phyloP scores from a whole-genome alignment of 345 rosid species.

The Linum trigynum region DNA sequence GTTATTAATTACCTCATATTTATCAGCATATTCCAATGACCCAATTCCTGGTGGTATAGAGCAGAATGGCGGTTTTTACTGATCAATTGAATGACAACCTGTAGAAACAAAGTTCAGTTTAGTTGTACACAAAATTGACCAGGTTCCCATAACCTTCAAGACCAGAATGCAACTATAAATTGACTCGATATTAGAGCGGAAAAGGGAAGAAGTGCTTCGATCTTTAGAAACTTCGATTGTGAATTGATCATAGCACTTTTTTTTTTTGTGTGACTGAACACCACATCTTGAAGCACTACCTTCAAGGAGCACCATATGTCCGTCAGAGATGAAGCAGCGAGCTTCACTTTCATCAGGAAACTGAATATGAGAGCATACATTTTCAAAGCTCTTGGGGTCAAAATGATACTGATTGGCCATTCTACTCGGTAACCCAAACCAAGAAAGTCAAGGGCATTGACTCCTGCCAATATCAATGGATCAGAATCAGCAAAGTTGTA shows the following conservation, averaged over 20 bases:
- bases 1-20: constrained; percentile 49
- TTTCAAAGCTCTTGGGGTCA: constrained; percentile 61
- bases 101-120: constrained; percentile 7
- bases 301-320: constrained; percentile 71
- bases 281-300: constrained; percentile 30
- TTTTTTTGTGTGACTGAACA: background rate
- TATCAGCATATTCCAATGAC: constrained; percentile 40
- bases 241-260: background rate
- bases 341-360: constrained; percentile 80
- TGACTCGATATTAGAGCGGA: background rate
- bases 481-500: background rate
- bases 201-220: background rate
- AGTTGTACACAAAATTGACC: background rate
- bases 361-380: constrained; percentile 78
- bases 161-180: background rate
- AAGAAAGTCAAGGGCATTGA: constrained; percentile 62
- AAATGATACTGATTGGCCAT: constrained; percentile 81
- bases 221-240: background rate
- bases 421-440: constrained; percentile 82
- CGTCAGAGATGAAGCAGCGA: constrained; percentile 63
- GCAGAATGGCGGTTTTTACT: constrained; percentile 17
- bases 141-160: background rate
- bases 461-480: constrained; percentile 41
- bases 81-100: constrained; percentile 34
- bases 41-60: constrained; percentile 29